Conservation (phyloP, 208 protist genomes). For the Leishmania major region DNA sequence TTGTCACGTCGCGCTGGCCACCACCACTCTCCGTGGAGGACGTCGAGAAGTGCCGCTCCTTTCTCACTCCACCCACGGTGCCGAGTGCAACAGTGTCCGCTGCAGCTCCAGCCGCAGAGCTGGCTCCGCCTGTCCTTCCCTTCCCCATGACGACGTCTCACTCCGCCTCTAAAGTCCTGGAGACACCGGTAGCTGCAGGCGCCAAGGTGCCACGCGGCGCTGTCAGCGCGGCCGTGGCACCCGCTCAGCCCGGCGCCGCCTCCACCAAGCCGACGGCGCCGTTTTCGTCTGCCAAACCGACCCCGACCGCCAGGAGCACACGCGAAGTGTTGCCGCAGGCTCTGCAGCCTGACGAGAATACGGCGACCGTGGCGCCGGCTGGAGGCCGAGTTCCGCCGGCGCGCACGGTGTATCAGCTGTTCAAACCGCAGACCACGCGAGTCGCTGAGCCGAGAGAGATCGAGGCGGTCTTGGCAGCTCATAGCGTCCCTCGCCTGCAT, state of each 20-base stretch:
- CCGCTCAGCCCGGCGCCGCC: neutral
- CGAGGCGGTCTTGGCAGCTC: neutral
- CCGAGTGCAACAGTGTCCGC: neutral
- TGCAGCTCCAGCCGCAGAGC: neutral
- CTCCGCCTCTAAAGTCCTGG: neutral
- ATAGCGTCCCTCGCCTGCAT: neutral
- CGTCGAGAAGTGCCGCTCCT: neutral
- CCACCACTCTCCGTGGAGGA: conserved; percentile 10
- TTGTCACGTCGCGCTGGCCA: neutral
- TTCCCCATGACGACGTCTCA: neutral
- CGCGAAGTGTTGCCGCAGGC: neutral
- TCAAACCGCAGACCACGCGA: neutral
- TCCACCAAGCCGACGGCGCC: neutral
- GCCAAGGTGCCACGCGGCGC: neutral
- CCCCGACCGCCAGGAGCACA: neutral
- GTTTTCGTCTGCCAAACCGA: neutral
- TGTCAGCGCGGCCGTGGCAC: neutral
- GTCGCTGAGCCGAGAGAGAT: neutral
- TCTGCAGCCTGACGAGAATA: neutral
- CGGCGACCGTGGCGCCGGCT: neutral
- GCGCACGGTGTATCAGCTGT: conserved; percentile 15
- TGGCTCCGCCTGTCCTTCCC: neutral
- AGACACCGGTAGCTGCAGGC: neutral
- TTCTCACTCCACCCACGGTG: neutral
- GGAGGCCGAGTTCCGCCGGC: neutral